A percentile compares a stretch with the other conserved stretches of the same genome.
These are phyloP conservation scores for Maudiozyma pseudohumilis DNA, from an alignment of 805 yeast genomes.

Conservation along the genomic window DNA sequence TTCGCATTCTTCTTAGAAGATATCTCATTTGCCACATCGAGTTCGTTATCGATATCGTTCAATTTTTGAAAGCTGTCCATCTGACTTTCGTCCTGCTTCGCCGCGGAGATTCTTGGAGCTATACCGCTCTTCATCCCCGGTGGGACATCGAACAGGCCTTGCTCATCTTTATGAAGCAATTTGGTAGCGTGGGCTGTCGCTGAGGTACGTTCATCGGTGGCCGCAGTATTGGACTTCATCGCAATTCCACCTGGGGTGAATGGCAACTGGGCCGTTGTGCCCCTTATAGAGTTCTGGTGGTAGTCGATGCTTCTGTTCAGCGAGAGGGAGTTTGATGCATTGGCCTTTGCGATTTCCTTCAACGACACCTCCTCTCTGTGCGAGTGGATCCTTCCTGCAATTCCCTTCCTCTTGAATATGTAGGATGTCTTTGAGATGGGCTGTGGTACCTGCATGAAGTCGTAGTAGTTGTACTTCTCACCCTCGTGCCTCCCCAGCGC, in stretches of 20 bases:
- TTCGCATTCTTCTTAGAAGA: constrained; percentile 13
- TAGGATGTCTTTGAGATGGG: constrained; percentile 53
- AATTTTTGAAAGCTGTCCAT: constrained; percentile 18
- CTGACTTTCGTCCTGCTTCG: constrained; percentile 6
- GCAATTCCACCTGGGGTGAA: constrained; percentile 87
- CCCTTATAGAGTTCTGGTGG: constrained; percentile 52
- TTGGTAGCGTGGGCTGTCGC: constrained; percentile 15
- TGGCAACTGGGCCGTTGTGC: constrained; percentile 69
- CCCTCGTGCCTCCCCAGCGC: constrained; percentile 10
- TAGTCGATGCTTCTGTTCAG: constrained; percentile 58
- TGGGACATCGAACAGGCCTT: constrained; percentile 75
- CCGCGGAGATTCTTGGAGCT: constrained; percentile 13
- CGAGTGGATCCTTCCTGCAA: constrained; percentile 56
- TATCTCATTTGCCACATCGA: constrained; percentile 32
- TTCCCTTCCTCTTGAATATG: constrained; percentile 63
- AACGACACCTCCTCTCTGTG: constrained; percentile 54
- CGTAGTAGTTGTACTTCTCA: constrained; percentile 28
- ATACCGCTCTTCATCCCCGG: constrained; percentile 77
- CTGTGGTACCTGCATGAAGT: constrained; percentile 49
- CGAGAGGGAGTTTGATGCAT: constrained; percentile 63
- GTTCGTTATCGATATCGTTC: constrained; percentile 28
- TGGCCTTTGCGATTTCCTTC: constrained; percentile 36
- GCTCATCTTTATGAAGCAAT: constrained; percentile 51
- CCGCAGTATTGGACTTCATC: constrained; percentile 16
- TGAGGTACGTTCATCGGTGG: constrained; percentile 17